These are phyloP conservation scores for Peniophora sp. DNA, from an alignment of 1,284 basidiomycete species.

Conservation along the genomic window DNA sequence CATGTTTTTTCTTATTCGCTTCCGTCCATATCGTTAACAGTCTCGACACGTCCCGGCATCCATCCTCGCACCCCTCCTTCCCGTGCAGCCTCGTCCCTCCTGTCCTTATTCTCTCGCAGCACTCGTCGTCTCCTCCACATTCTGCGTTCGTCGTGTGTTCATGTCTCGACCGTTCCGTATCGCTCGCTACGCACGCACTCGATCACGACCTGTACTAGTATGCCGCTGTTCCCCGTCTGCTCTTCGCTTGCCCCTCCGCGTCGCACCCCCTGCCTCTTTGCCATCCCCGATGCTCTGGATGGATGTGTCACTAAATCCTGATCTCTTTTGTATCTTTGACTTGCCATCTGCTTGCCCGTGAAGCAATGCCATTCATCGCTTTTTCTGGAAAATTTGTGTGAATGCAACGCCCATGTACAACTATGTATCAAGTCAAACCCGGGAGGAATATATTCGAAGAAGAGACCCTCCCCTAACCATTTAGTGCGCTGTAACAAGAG, in stretches of 20 bases:
- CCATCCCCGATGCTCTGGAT: slow-evolving; percentile 1
- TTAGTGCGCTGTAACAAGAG: too few species aligned
- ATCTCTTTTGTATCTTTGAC: not conserved
- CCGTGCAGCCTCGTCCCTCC: not conserved
- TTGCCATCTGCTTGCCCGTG: not conserved
- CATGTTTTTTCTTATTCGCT: not conserved
- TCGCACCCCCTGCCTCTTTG: not conserved
- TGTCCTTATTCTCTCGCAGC: not conserved
- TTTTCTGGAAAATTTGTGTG: too few species aligned
- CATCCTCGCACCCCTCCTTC: not conserved
- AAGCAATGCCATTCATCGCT: too few species aligned
- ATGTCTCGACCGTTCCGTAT: not conserved
- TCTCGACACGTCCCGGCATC: not conserved
- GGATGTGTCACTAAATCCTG: slow-evolving; percentile 1
- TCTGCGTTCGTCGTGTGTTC: not conserved
- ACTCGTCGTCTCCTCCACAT: not conserved
- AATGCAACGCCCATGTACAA: too few species aligned
- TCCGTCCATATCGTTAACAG: not conserved
- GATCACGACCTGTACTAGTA: slow-evolving; percentile 1
- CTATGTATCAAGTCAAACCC: too few species aligned
- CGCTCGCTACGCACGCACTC: not conserved
- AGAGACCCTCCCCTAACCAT: too few species aligned
- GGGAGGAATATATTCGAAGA: too few species aligned
- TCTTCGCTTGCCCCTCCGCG: not conserved
- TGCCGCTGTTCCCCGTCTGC: not conserved